Percentiles rank a stretch among this genome's conserved stretches.
These are phyloP conservation scores for Toxoplasma gondii DNA, from an alignment of 169 alveolate species.

Conservation along the genomic window DNA sequence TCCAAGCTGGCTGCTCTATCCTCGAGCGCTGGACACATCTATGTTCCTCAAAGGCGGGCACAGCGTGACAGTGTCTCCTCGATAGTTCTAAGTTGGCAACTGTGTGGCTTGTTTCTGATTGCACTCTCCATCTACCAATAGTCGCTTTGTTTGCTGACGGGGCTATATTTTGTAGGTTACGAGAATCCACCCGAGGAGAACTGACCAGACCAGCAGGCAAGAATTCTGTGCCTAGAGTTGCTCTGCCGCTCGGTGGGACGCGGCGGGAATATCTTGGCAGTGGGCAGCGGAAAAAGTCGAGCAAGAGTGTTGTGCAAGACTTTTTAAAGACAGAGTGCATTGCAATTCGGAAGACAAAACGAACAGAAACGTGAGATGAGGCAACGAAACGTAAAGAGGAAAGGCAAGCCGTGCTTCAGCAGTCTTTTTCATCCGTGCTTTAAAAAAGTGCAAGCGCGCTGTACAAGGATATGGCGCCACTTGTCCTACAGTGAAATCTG, in stretches of 20 bases:
- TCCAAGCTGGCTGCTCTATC: no score
- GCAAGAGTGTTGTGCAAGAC: neutral
- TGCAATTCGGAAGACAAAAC: neutral
- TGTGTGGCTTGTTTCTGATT: no score
- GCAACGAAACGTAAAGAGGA: neutral
- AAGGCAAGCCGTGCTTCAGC: neutral
- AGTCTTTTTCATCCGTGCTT: neutral
- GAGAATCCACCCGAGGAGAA: no score
- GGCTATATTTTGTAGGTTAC: no score
- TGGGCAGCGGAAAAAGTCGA: neutral
- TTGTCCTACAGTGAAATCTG: neutral
- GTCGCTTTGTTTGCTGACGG: no score
- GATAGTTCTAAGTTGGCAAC: no score
- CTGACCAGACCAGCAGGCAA: neutral
- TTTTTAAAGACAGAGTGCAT: neutral
- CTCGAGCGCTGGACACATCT: no score
- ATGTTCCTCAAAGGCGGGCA: no score
- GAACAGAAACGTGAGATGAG: neutral
- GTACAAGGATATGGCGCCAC: neutral
- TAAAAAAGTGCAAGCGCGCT: neutral
- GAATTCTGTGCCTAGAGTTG: neutral
- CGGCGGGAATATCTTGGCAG: neutral
- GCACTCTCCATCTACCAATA: no score
- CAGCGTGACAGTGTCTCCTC: no score
- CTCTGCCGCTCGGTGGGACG: neutral